Evolutionary conservation across 306 rosid species (phyloP), one percentile per base, ranked within the genome.

Genomic region (Begonia peltatifolia): DNA sequence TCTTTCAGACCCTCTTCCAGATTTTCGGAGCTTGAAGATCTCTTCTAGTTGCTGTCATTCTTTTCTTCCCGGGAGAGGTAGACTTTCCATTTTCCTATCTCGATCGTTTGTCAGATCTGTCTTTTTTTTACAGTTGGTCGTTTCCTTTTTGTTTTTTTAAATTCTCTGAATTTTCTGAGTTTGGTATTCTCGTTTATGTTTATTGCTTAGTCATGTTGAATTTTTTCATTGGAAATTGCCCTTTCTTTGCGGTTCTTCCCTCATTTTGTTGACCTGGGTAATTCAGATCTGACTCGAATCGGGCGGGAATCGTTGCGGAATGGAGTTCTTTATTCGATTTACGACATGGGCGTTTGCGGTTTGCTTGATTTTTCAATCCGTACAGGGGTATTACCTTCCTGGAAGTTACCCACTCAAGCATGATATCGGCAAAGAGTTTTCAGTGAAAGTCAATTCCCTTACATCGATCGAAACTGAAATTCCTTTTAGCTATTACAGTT

Each of bases 401-500:
- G 93, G 95, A 16, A 84, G 93, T 72, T 88, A 88, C 61, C 94
- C 96, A 14, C 93, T 79, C 66, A 84, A 84, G 73, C 60, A 84
- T 59, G 68, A 1, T 11, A 30, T 79, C 46, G 93, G 89, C 13
- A 73, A 74, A 55, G 68, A 38, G 9, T 74, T 88, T 43, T 72
- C 20, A 52, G 93, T 84, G 73, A 88, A 88, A 60, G 96, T 88
- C 59, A 88, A 88, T 70, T 88, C 95, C 42, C 71, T 88, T 42
- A 88, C 96, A 61, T 88, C 96, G 22, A 88, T 84, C 50, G 96
- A 84, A 35, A 88, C 95, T 12, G 95, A 88, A 55, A 82, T 88
- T 62, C 96, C 94, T 11, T 88, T 81, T 57, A 79, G 93, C 74
- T 88, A 88, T 78, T 88, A 88, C 68, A 84, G 93, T 69, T 68